These are phyloP conservation scores for Linaria vulgaris DNA, from an alignment of 257 asterid species.

Conservation along the genomic window DNA sequence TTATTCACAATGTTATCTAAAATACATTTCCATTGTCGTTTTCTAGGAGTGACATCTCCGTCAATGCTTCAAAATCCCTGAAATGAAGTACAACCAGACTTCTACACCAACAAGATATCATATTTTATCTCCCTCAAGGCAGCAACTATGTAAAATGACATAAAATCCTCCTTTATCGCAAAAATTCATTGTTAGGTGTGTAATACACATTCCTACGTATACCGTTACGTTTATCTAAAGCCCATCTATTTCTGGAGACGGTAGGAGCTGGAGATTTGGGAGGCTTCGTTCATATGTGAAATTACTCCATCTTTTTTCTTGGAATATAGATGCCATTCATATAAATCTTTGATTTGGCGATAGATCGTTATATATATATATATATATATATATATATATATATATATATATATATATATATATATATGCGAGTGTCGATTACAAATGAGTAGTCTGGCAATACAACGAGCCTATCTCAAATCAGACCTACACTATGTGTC, in stretches of 20 bases:
- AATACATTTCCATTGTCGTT: neutral
- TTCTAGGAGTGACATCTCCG: constrained; percentile 75
- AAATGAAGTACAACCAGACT: constrained; percentile 80
- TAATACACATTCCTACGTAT: neutral
- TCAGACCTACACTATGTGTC: too few species aligned
- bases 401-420: too few species aligned
- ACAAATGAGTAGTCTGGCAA: too few species aligned
- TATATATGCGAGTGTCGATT: too few species aligned
- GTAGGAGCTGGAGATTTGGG: constrained; percentile 1
- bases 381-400: too few species aligned
- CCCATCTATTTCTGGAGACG: neutral
- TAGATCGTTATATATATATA: too few species aligned
- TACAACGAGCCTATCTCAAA: too few species aligned
- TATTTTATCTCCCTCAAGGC: constrained; percentile 82
- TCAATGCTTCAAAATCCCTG: constrained; percentile 77
- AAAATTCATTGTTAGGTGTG: neutral
- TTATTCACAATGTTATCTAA: neutral
- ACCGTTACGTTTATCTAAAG: neutral
- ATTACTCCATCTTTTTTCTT: neutral
- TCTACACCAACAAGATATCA: constrained; percentile 85
- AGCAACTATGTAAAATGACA: constrained; percentile 40
- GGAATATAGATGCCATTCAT: constrained; percentile 2
- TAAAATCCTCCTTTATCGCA: constrained; percentile 10
- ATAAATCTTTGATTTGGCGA: too few species aligned
- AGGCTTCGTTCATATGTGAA: constrained; percentile 13